A percentile compares a stretch with the other conserved stretches of the same genome.
Evolutionary conservation across 306 rosid species (phyloP).

Genomic region (cucumber (Cucumis sativus)): DNA sequence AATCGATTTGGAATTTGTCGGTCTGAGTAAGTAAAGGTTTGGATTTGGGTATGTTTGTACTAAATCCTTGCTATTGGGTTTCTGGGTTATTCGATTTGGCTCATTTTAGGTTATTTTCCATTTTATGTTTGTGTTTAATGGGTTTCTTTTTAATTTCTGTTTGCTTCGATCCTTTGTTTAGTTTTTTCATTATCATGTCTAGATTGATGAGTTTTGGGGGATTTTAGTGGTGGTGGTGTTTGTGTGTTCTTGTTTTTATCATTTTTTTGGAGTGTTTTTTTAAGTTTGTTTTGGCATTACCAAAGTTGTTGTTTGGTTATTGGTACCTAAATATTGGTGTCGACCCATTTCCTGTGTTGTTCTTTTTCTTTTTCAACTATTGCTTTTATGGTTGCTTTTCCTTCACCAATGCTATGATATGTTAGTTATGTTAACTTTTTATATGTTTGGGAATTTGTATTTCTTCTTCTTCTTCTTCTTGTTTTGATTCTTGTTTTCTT

Average conservation of each 20-base stretch:
- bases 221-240: neutral
- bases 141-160: neutral
- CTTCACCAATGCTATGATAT: neutral
- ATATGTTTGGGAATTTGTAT: neutral
- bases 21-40: neutral
- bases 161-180: neutral
- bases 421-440: neutral
- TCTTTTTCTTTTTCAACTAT: neutral
- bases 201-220: neutral
- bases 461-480: neutral
- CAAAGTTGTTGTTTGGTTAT: neutral
- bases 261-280: neutral
- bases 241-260: neutral
- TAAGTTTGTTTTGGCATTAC: neutral
- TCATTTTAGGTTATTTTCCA: conserved; percentile 3
- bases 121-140: neutral
- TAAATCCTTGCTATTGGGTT: neutral
- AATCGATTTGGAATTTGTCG: neutral
- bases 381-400: neutral
- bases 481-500: neutral
- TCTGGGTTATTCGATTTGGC: neutral
- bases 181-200: neutral
- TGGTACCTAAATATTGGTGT: neutral
- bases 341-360: neutral
- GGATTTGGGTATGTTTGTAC: neutral